phyloP scores from a whole-genome alignment of 345 rosid genomes.

The Garcia nutans region DNA sequence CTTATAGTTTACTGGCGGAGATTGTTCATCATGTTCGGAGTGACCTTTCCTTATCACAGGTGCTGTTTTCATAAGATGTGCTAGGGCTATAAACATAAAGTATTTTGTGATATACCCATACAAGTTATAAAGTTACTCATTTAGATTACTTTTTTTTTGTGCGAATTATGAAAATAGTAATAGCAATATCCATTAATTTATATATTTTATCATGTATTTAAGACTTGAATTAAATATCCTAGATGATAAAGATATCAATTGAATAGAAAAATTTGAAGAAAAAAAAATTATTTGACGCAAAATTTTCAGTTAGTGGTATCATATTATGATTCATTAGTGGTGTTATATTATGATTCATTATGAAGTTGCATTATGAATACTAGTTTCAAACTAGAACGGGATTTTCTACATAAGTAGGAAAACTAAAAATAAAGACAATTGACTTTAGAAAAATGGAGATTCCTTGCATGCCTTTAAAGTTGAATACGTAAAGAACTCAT shows the following conservation, averaged over 20 bases:
- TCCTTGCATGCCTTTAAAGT: too few relatives aligned
- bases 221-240: background rate
- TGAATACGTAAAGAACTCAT: too few relatives aligned
- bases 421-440: background rate
- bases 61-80: conserved; percentile 23
- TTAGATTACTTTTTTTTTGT: background rate
- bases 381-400: background rate
- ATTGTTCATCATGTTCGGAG: conserved; percentile 97
- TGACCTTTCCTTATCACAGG: conserved; percentile 89
- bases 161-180: background rate
- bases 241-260: background rate
- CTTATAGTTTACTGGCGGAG: conserved; percentile 96
- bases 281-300: background rate
- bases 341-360: background rate
- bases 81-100: background rate
- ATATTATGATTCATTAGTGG: background rate
- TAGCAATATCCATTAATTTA: background rate
- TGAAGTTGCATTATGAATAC: background rate
- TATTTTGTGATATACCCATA: background rate
- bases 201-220: too few relatives aligned
- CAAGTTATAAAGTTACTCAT: background rate
- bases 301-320: background rate
- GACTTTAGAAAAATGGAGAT: too few relatives aligned
- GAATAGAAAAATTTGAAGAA: background rate
- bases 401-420: background rate